Conservation (phyloP, 2,329 filamentous ascomycete genomes). For the Macroventuria anomochaeta region DNA sequence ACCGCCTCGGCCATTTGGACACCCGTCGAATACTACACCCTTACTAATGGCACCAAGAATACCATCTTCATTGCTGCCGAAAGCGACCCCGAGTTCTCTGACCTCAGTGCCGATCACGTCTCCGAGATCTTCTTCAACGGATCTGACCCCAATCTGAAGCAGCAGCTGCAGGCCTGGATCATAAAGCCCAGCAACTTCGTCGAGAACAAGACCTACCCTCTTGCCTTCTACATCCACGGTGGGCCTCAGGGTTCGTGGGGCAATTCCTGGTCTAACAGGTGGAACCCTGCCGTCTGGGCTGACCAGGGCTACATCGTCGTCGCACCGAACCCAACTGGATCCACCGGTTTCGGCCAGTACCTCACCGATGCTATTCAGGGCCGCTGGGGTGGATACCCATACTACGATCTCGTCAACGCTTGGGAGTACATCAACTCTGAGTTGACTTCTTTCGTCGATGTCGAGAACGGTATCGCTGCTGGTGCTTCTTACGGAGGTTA, state of each 20-base stretch:
- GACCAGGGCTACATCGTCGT: conserved; percentile 88
- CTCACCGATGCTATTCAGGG: conserved; percentile 77
- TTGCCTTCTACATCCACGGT: conserved; percentile 81
- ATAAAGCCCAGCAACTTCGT: conserved; percentile 71
- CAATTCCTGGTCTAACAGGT: conserved; percentile 79
- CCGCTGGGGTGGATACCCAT: conserved; percentile 87
- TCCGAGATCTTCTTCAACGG: conserved; percentile 76
- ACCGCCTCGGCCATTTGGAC: conserved; percentile 44
- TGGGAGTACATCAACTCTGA: conserved; percentile 73
- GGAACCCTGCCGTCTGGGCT: conserved; percentile 85
- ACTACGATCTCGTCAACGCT: conserved; percentile 79
- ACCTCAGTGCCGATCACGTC: conserved; percentile 67
- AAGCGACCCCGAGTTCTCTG: conserved; percentile 68
- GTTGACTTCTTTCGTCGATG: conserved; percentile 72
- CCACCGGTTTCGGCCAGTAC: conserved; percentile 81
- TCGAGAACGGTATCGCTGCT: conserved; percentile 71
- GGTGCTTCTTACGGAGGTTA: conserved; percentile 63
- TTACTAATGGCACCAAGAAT: conserved; percentile 43
- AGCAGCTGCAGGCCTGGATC: conserved; percentile 71
- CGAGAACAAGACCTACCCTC: conserved; percentile 74
- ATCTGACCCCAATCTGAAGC: conserved; percentile 57
- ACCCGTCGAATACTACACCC: conserved; percentile 41
- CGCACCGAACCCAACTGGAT: conserved; percentile 82
- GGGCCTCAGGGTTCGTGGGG: conserved; percentile 78
- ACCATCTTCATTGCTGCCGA: conserved; percentile 66